Evolutionary conservation across 495 filamentous ascomycete species (phyloP), one percentile per base, ranked within the genome.

Genomic region (Astrocystis sublimbata): DNA sequence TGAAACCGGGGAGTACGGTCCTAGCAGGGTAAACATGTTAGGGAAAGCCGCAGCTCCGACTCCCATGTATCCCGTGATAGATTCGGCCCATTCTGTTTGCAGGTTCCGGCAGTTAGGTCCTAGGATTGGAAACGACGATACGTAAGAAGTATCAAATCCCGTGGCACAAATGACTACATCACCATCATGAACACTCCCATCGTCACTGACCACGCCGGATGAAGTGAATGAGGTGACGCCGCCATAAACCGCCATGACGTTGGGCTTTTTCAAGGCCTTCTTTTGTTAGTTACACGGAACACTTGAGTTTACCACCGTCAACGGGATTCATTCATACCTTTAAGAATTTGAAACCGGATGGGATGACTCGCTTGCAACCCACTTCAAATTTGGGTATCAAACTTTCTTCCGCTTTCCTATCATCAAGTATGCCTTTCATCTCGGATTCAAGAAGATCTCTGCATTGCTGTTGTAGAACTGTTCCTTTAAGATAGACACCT

Each of bases 351-450:
- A 61, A 65, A 13, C 63, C 63, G 15, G 63, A 65, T 28, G 84
- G 83, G 2, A 79, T 80, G 3, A 85, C 74, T 5, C 83, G 80
- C 40, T 78, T 76, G 58, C 81, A 85, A 3, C 79, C 79, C 35
- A 80, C 71, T 30, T 71, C 69, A 60, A 71, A 84, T 6, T 74
- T 64, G 1, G 81, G 81, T 3, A 79, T 77, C 13, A 68, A n/a
- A 6, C 47, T 38, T 6, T 40, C 58, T 21, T 62, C 61, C 17
- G 52, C 51, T 12, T 62, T 42, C 26, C 60, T 51, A 24, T 68
- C 54, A 0, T 50, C 28, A 52, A 85, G 80, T 5, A 76, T 66
- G 6, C 73, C 74, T n/a, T 71, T 68, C 19, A 87, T 74, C 12
- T 78, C 76, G 58, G 35, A 61, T 41, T 46, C 63, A 53, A 83